These are phyloP conservation scores for Hygrophorus russula DNA, from an alignment of 768 basidiomycete species.

Conservation along the genomic window DNA sequence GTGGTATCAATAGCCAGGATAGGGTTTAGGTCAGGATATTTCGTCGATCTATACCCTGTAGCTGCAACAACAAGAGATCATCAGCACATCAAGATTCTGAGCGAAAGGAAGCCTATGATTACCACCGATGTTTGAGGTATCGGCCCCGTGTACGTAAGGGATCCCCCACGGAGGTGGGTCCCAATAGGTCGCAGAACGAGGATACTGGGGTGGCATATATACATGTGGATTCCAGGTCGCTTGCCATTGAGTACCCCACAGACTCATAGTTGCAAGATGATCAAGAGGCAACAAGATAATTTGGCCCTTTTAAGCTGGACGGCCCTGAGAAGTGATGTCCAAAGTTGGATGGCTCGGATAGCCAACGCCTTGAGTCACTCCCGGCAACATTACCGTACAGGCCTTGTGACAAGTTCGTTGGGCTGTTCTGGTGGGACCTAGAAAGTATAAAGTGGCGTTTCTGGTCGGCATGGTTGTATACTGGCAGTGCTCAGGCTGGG, in stretches of 20 bases:
- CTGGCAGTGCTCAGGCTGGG: too few species aligned
- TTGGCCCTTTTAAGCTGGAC: too few species aligned
- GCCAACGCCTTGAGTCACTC: too few species aligned
- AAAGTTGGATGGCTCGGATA: too few species aligned
- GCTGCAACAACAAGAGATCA: neutral
- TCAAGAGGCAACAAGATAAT: too few species aligned
- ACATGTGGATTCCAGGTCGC: constrained; percentile 4
- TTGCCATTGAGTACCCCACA: neutral
- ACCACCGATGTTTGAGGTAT: neutral
- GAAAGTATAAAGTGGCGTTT: too few species aligned
- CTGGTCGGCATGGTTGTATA: too few species aligned
- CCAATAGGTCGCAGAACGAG: neutral
- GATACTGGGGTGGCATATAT: constrained; percentile 1
- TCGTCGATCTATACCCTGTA: constrained; percentile 17
- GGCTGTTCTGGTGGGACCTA: too few species aligned
- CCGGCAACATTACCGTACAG: too few species aligned
- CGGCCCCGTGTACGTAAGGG: neutral
- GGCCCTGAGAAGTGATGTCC: too few species aligned
- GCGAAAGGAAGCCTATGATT: neutral
- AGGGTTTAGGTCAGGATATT: constrained; percentile 42
- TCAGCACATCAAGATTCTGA: neutral
- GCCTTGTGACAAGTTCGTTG: too few species aligned
- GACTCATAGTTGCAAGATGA: constrained; percentile 1
- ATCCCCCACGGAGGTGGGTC: constrained; percentile 1
- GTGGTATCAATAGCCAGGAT: constrained; percentile 42